phyloP scores from a whole-genome alignment of 164 flowering plant genomes.

The Chimonanthus praecox region DNA sequence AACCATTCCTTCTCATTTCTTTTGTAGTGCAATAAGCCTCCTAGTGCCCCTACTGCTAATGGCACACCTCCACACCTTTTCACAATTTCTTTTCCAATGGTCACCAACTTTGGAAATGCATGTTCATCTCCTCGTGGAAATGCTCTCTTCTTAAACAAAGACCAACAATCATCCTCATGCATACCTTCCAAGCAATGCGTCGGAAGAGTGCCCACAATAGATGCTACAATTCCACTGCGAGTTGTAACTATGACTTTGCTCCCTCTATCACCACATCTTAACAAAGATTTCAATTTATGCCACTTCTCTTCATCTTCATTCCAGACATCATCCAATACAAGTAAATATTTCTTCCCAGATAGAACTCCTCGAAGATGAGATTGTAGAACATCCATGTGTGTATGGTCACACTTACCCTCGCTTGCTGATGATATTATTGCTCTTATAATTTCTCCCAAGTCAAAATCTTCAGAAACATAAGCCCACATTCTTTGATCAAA shows the following conservation, averaged over 20 bases:
- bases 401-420: background rate
- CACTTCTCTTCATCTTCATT: background rate
- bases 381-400: background rate
- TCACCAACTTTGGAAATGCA: background rate
- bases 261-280: background rate
- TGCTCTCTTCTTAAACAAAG: background rate
- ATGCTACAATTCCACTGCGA: background rate
- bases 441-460: background rate
- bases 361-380: background rate
- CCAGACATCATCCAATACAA: slow-evolving; percentile 1
- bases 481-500: background rate
- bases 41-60: slow-evolving; percentile 10
- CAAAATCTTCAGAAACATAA: background rate
- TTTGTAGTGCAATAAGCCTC: slow-evolving; percentile 8
- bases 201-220: background rate
- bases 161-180: background rate
- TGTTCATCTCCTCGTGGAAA: background rate
- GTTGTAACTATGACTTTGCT: background rate
- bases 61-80: slow-evolving; percentile 17
- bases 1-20: slow-evolving; percentile 3
- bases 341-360: background rate
- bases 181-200: background rate
- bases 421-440: background rate
- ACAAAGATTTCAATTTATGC: background rate
- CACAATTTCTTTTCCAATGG: slow-evolving; percentile 10